A percentile compares a stretch with the other conserved stretches of the same genome.
These are phyloP conservation scores for Balansia obtecta DNA, from an alignment of 2,329 filamentous ascomycete species.

Conservation along the genomic window DNA sequence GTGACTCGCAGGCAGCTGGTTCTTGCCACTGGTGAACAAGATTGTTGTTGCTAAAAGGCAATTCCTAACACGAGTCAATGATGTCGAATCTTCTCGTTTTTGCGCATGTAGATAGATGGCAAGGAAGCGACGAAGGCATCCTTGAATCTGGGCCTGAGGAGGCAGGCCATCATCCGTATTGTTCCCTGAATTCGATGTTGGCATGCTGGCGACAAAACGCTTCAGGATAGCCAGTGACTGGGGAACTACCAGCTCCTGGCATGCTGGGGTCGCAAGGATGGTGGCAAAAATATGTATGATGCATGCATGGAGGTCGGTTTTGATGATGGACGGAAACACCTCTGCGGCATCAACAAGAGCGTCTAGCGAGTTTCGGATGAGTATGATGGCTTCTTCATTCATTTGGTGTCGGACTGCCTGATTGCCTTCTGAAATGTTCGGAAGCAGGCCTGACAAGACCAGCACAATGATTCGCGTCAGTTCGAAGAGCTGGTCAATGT, in stretches of 20 bases:
- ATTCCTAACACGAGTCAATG: constrained; percentile 85
- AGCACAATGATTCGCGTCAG: constrained; percentile 92
- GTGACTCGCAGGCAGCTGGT: constrained; percentile 62
- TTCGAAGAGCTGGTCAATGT: constrained; percentile 96
- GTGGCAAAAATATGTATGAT: constrained; percentile 95
- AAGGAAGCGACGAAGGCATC: constrained; percentile 71
- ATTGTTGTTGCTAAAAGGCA: constrained; percentile 80
- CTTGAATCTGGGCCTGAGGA: constrained; percentile 61
- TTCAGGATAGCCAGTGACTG: constrained; percentile 85
- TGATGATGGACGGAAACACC: constrained; percentile 93
- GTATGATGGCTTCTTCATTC: constrained; percentile 72
- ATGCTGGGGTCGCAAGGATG: constrained; percentile 70
- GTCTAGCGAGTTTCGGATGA: constrained; percentile 70
- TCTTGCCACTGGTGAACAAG: constrained; percentile 69
- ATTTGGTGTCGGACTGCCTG: constrained; percentile 61
- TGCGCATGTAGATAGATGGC: constrained; percentile 67
- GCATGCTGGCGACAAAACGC: constrained; percentile 72
- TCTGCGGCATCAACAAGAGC: constrained; percentile 89
- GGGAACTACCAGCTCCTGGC: constrained; percentile 80
- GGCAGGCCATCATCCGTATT: constrained; percentile 30
- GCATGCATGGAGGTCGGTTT: constrained; percentile 88
- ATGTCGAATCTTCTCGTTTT: constrained; percentile 60
- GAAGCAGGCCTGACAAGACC: constrained; percentile 76
- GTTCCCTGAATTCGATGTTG: constrained; percentile 27
- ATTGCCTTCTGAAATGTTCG: constrained; percentile 60